These are phyloP conservation scores for Rhododendron vialii DNA, from an alignment of 148 eudicot genomes.

Conservation along the genomic window DNA sequence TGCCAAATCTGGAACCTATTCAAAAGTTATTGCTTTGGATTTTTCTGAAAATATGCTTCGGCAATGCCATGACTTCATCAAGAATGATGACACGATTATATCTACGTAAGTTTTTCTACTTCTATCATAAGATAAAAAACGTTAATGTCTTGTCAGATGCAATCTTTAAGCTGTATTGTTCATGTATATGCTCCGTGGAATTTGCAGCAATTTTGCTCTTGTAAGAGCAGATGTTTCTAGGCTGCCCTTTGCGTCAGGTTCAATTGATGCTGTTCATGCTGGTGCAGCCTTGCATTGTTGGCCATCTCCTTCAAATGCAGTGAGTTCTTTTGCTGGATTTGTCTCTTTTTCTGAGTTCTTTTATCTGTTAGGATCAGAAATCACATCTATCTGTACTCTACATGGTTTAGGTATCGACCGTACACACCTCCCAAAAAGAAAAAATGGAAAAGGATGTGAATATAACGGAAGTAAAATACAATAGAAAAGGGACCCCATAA, in stretches of 20 bases:
- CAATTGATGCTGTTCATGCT: slow-evolving; percentile 97
- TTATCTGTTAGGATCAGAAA: background rate
- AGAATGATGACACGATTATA: slow-evolving; percentile 56
- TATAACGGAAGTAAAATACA: background rate
- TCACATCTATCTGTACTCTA: background rate
- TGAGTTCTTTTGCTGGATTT: slow-evolving; percentile 25
- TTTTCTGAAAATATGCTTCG: slow-evolving; percentile 98
- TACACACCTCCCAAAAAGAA: background rate
- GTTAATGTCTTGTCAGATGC: background rate
- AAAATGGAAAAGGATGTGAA: background rate
- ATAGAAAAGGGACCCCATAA: background rate
- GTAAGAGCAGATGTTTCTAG: slow-evolving; percentile 97
- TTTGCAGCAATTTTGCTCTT: slow-evolving; percentile 84
- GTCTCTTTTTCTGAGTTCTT: background rate
- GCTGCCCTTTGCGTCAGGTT: slow-evolving; percentile 86
- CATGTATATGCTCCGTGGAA: slow-evolving; percentile 7
- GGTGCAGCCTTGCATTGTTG: slow-evolving; percentile 99
- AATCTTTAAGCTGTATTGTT: background rate
- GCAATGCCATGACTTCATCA: slow-evolving; percentile 80
- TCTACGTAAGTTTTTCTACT: slow-evolving; percentile 39
- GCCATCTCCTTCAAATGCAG: slow-evolving; percentile 98
- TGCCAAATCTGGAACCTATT: slow-evolving; percentile 66
- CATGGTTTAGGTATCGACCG: background rate
- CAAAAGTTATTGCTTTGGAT: slow-evolving; percentile 86
- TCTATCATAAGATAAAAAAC: background rate